A percentile compares a stretch with the other conserved stretches of the same genome.
Conservation (phyloP, 2,329 filamentous ascomycete species). For the Shiraia bambusicola region DNA sequence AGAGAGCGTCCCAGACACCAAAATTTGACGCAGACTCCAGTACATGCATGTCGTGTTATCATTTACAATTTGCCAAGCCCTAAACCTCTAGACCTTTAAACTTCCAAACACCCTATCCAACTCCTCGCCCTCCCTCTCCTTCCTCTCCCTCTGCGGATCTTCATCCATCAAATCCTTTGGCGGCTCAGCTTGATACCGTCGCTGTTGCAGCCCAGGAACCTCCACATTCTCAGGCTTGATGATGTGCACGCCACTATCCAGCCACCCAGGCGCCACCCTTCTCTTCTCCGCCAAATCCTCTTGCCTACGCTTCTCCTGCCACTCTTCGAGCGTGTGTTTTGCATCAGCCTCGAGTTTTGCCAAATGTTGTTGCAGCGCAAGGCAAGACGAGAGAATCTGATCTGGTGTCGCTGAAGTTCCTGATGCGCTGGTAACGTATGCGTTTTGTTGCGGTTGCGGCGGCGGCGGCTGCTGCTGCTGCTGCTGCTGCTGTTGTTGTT, state of each 20-base stretch:
- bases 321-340: slow-evolving; percentile 64
- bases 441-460: slow-evolving; percentile 60
- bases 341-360: slow-evolving; percentile 68
- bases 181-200: slow-evolving; percentile 26
- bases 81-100: slow-evolving; percentile 54
- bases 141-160: slow-evolving; percentile 28
- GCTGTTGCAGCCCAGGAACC: slow-evolving; percentile 51
- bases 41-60: background rate
- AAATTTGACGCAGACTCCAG: background rate
- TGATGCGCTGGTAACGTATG: slow-evolving; percentile 74
- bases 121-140: slow-evolving; percentile 61
- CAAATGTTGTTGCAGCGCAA: slow-evolving; percentile 74
- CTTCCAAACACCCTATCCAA: slow-evolving; percentile 66
- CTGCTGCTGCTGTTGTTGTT: slow-evolving; percentile 35
- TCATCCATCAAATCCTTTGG: slow-evolving; percentile 18
- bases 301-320: slow-evolving; percentile 66
- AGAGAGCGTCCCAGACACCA: background rate
- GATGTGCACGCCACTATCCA: slow-evolving; percentile 67
- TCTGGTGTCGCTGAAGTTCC: slow-evolving; percentile 79
- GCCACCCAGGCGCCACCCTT: slow-evolving; percentile 75
- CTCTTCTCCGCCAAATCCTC: slow-evolving; percentile 78
- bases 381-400: slow-evolving; percentile 80
- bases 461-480: background rate
- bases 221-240: slow-evolving; percentile 66
- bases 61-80: slow-evolving; percentile 3